These are phyloP conservation scores for Mortierella antarctica DNA, from an alignment of 192 early-diverging fungal genomes.

Conservation along the genomic window DNA sequence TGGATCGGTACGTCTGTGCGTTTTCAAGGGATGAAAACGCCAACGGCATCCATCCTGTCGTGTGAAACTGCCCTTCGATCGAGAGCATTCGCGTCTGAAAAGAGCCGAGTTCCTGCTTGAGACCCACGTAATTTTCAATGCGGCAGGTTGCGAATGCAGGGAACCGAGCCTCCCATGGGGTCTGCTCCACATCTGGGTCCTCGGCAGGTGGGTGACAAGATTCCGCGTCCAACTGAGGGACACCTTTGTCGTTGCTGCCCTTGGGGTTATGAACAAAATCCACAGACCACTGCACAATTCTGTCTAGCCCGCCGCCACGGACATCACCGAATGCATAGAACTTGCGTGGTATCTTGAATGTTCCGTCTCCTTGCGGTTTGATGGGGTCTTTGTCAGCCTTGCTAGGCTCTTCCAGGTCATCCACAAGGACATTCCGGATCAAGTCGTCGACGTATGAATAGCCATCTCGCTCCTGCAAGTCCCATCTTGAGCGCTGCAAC, in stretches of 20 bases:
- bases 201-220: slow-evolving; percentile 13
- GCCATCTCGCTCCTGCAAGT: background rate
- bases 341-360: background rate
- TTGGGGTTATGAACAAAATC: slow-evolving; percentile 6
- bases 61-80: slow-evolving; percentile 40
- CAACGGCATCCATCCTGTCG: slow-evolving; percentile 26
- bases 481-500: slow-evolving; percentile 6
- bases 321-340: slow-evolving; percentile 30
- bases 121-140: slow-evolving; percentile 35
- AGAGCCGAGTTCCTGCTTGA: slow-evolving; percentile 13
- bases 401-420: slow-evolving; percentile 7
- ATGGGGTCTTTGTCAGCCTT: background rate
- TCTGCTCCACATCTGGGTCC: slow-evolving; percentile 2
- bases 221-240: background rate
- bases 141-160: slow-evolving; percentile 23
- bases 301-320: slow-evolving; percentile 25
- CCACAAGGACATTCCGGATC: slow-evolving; percentile 23
- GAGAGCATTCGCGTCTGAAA: slow-evolving; percentile 9
- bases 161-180: slow-evolving; percentile 27
- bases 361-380: background rate
- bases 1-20: slow-evolving; percentile 12
- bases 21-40: slow-evolving; percentile 3
- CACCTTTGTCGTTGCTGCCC: background rate
- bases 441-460: slow-evolving; percentile 21
- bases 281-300: slow-evolving; percentile 20